phyloP scores from a whole-genome alignment of 2,329 filamentous ascomycete genomes.

The Epichloe aotearoae region DNA sequence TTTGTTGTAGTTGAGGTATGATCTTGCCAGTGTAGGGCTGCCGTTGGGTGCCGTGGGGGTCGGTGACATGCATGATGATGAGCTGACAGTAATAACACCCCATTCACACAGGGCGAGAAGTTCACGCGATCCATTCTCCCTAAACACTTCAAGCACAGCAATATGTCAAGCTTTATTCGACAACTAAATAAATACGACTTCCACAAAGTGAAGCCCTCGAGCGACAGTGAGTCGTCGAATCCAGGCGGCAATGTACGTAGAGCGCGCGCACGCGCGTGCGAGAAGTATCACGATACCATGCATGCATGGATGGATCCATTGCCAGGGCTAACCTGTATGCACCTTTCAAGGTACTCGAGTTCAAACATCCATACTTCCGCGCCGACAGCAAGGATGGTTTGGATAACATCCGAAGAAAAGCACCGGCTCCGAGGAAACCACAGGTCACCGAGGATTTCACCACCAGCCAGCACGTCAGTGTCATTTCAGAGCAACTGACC shows the following conservation, averaged over 20 bases:
- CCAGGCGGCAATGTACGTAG: constrained; percentile 23
- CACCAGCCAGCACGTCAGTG: constrained; percentile 75
- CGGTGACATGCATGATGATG: constrained; percentile 1
- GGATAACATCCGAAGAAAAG: constrained; percentile 92
- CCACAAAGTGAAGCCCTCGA: constrained; percentile 69
- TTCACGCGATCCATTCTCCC: constrained; percentile 95
- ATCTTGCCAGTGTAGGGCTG: neutral
- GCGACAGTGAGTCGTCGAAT: constrained; percentile 20
- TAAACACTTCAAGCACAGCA: constrained; percentile 98
- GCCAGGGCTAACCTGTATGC: constrained; percentile 4
- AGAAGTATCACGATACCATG: constrained; percentile 5
- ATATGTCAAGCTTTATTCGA: constrained; percentile 92
- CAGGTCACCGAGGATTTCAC: constrained; percentile 56
- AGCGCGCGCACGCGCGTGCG: neutral
- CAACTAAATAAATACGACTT: constrained; percentile 98
- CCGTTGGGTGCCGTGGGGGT: too few relatives aligned
- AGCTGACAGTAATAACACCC: constrained; percentile 5
- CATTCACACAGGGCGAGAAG: constrained; percentile 65
- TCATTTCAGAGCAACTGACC: constrained; percentile 76
- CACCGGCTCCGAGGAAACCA: constrained; percentile 74
- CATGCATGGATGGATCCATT: neutral
- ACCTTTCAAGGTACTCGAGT: constrained; percentile 49
- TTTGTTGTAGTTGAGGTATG: constrained; percentile 91
- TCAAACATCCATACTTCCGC: constrained; percentile 93
- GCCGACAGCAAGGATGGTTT: constrained; percentile 91